Percentiles rank a stretch among this genome's conserved stretches.
These are phyloP conservation scores for Aureobasidium mangrovei DNA, from an alignment of 2,329 filamentous ascomycete species.

Conservation along the genomic window DNA sequence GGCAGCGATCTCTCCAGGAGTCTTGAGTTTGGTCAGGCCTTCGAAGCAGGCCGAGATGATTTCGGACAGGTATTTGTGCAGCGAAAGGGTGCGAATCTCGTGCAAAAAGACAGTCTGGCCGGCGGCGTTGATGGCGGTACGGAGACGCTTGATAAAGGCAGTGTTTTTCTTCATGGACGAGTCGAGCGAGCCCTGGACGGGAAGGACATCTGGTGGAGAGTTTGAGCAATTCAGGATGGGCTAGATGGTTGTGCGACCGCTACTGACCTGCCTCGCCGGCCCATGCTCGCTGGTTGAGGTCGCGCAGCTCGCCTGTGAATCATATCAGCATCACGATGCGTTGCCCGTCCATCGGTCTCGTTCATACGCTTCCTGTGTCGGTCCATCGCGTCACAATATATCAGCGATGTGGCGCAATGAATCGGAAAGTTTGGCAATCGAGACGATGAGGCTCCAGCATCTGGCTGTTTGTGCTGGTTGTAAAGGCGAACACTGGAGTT, in stretches of 20 bases:
- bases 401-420: constrained; percentile 8
- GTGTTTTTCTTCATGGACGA: constrained; percentile 98
- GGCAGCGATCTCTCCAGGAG: constrained; percentile 81
- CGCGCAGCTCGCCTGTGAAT: constrained; percentile 71
- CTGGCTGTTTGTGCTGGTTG: background rate
- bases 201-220: constrained; percentile 58
- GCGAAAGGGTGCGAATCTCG: constrained; percentile 80
- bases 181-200: constrained; percentile 71
- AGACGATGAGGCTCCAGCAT: constrained; percentile 3
- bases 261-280: constrained; percentile 70
- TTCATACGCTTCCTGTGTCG: constrained; percentile 40
- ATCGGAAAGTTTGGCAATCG: background rate
- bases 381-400: constrained; percentile 33
- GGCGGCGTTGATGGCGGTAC: constrained; percentile 75
- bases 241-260: constrained; percentile 16
- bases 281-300: constrained; percentile 82
- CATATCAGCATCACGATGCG: constrained; percentile 6
- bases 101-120: constrained; percentile 77
- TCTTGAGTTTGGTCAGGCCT: constrained; percentile 84
- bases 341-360: too few species aligned
- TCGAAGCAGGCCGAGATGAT: constrained; percentile 95
- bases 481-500: background rate
- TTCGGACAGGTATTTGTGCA: constrained; percentile 95
- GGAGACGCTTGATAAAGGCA: constrained; percentile 91
- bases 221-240: background rate